Evolutionary conservation across 176 grass and related monocot species (phyloP), one percentile per base, ranked within the genome.

Genomic region (Triticum timopheevii): DNA sequence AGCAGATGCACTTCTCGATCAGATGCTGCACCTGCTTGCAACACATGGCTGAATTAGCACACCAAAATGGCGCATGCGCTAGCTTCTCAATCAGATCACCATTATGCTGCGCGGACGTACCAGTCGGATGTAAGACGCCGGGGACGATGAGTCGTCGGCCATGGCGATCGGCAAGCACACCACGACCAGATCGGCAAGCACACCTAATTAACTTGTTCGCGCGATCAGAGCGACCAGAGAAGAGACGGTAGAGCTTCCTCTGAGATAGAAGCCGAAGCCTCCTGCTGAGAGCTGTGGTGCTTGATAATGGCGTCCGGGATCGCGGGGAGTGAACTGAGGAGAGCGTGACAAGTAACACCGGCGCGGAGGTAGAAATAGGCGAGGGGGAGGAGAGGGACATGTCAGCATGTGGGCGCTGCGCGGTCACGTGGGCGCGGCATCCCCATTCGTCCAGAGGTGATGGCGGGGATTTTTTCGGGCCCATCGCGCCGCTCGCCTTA

Each of bases 1-100:
- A 86, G 80, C 89, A 89, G 67, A 97, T 82, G 85, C 94, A 97
- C 88, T 79, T 90, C 92, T 97, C 94, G 80, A 97, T 94, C 84
- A 97, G 82, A 54, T 94, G 91, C 61, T 97, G 94, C 52, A 97
- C 94, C 94, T 96, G 79, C 65, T 22, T 44, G 10, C 11, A 78
- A 19, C 50, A 7, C 16, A 54, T 7, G 50, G 50, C 15, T 20
- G 16, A 54, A 74, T 74, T 13, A 3, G 13, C 65, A 36, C 0
- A 13, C 3, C 0, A 12, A 70, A 56, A 69, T 34, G 45, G 74
- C 35, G 23, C 24, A 12, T 13, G n/a, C 24, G n/a, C 24, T 30
- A 45, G 19, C 15, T 0, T 54, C 73, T 54, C 45, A 52, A 24
- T 6, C 58, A 8, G 5, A 64, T n/a, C 17, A 11, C 6, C 19